Evolutionary conservation across 805 yeast genomes (phyloP), one percentile per base, ranked within the genome.

Genomic region (Yamadazyma nakazawae): DNA sequence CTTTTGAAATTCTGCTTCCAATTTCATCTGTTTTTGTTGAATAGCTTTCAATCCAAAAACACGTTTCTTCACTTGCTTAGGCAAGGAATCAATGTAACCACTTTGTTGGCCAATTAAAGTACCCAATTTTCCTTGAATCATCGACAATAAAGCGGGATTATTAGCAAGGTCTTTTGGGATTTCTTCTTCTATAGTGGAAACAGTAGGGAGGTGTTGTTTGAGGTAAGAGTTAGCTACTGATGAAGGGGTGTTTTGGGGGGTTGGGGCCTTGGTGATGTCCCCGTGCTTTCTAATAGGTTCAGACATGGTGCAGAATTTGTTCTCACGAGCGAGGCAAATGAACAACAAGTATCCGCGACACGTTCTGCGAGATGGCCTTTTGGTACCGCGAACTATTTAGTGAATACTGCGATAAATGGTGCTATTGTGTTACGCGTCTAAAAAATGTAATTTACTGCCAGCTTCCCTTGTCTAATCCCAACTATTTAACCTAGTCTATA

Each of bases 241-340:
- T 3, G 98, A 88, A 13, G 99, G 99, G 1, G 99, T 94, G 76
- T 94, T 94, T 64, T 94, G 99, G 5, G 99, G 99, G 1, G 99
- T 94, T 38, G 99, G 99, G 6, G 99, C 98, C 59, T 83, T 81
- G 53, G 92, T 85, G 54, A 88, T 80, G 63, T 88, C 88, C 62
- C 85, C 85, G 54, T 66, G 62, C 61, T 81, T 81, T 74, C 84
- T 86, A 68, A 90, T 90, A 35, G 96, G 96, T 68, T 85, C 92
- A 41, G 92, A 80, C 97, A 90, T 89, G 46, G 16, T 21, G 9
- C 6, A 16, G n/a, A 45, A 45, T 28, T 28, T 28, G 32, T 19
- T 24, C 38, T 16, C 24, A 17, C 37, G 37, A 17, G 40, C 28
- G 40, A 18, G 30, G 40, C 40, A 28, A 37, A 12, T n/a, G 40